Percentiles rank a stretch among this genome's conserved stretches.
phyloP scores from a whole-genome alignment of 108 stramenopile genomes.

The Cyclotella atomus region DNA sequence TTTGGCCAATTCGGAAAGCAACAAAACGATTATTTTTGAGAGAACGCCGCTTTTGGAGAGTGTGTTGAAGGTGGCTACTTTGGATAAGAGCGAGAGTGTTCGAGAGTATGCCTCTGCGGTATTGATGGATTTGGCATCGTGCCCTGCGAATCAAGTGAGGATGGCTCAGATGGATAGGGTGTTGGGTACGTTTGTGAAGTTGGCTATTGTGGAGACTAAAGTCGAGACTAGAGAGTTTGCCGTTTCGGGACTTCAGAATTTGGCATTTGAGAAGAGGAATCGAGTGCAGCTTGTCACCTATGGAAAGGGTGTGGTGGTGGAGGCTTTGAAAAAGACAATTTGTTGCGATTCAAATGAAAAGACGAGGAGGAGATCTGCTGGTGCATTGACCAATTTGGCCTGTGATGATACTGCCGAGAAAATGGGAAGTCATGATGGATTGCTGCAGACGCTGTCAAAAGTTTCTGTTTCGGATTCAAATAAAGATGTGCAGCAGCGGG shows the following conservation, averaged over 20 bases:
- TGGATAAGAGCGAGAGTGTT: constrained; percentile 65
- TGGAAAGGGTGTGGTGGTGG: constrained; percentile 77
- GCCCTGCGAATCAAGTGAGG: constrained; percentile 66
- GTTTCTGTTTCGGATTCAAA: constrained; percentile 70
- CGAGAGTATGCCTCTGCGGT: constrained; percentile 76
- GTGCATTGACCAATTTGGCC: constrained; percentile 83
- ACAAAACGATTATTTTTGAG: constrained; percentile 68
- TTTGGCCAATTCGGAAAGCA: constrained; percentile 78
- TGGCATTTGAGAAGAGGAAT: constrained; percentile 81
- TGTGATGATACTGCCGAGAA: constrained; percentile 78
- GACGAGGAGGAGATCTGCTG: constrained; percentile 75
- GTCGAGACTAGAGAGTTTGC: constrained; percentile 76
- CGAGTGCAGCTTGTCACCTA: constrained; percentile 63
- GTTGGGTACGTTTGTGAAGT: constrained; percentile 77
- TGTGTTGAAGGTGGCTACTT: constrained; percentile 64
- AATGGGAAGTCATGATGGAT: constrained; percentile 78
- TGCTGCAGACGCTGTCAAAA: constrained; percentile 68
- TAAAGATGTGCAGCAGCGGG: constrained; percentile 75
- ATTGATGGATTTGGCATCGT: constrained; percentile 82
- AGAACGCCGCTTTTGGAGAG: constrained; percentile 57
- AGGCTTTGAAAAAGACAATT: constrained; percentile 72
- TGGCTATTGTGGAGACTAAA: constrained; percentile 69
- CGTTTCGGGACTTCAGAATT: constrained; percentile 82
- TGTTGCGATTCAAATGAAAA: constrained; percentile 65
- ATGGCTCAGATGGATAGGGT: constrained; percentile 81